Percentiles rank a stretch among this genome's conserved stretches.
These are phyloP conservation scores for Neurospora intermedia DNA, from an alignment of 495 filamentous ascomycete species.

Conservation along the genomic window DNA sequence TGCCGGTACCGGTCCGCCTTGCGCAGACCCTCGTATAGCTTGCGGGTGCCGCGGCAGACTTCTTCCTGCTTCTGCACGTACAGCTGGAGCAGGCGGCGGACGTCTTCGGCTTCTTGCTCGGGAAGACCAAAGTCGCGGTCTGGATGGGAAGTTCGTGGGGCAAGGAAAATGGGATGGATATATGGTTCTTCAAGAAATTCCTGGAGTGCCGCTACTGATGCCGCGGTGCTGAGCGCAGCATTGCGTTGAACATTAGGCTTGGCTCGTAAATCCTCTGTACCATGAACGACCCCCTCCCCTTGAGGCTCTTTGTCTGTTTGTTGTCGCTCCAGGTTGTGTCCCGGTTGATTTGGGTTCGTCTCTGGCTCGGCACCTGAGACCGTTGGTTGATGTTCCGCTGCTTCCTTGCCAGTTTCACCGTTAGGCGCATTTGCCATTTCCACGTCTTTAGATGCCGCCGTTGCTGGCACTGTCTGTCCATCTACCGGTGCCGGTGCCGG, in stretches of 20 bases:
- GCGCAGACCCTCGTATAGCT: conserved; percentile 64
- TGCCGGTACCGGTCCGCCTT: conserved; percentile 68
- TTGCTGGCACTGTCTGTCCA: background rate
- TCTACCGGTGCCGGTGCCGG: background rate
- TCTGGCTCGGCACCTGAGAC: background rate
- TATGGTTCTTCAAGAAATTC: conserved; percentile 35
- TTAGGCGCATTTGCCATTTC: background rate
- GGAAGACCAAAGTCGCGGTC: conserved; percentile 76
- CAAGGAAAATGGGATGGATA: conserved; percentile 80
- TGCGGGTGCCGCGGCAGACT: conserved; percentile 68
- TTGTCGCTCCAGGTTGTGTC: background rate
- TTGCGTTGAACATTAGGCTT: background rate
- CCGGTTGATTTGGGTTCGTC: background rate
- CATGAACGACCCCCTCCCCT: background rate
- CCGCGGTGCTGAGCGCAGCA: conserved; percentile 19
- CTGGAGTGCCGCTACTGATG: conserved; percentile 24
- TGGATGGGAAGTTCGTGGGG: conserved; percentile 55
- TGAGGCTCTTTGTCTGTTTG: background rate
- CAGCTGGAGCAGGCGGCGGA: conserved; percentile 66
- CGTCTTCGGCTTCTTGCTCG: conserved; percentile 74
- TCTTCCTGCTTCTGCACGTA: conserved; percentile 97
- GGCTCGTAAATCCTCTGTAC: background rate
- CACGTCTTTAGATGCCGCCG: background rate
- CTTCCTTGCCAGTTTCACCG: background rate
- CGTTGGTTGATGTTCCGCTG: background rate